Evolutionary conservation across 331 rosid genomes (phyloP), one percentile per base, ranked within the genome.

Genomic region (Acacia concinna): DNA sequence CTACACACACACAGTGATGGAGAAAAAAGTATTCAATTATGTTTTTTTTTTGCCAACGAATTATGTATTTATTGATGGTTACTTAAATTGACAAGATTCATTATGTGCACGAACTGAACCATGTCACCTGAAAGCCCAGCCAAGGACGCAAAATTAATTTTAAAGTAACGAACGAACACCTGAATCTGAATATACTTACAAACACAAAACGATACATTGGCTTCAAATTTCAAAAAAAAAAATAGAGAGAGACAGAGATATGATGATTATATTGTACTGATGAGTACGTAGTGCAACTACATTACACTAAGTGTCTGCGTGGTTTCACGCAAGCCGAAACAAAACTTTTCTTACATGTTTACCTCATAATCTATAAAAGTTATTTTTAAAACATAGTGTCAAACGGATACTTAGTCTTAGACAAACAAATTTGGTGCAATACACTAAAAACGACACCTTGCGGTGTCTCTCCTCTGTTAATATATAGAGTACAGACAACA

Each of bases 51-150:
- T n/a, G n/a, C n/a, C n/a, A n/a, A n/a, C n/a, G n/a, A n/a, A n/a
- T n/a, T n/a, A n/a, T n/a, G n/a, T n/a, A 64, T 52, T 56, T 57
- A 32, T 8, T 10, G 27, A n/a, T 10, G 44, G 6, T 69, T 13
- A 41, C 7, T 46, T 5, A 71, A 71, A 46, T 28, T 4, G 43
- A n/a, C 30, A 63, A 84, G n/a, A 77, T 63, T 35, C 68, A 75
- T 34, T 21, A 43, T 47, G 21, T 59, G 11, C 74, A 57, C 32
- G 15, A 20, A 31, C 15, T 20, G 15, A 20, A 31, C 15, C 5
- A 47, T 47, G 67, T 68, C 59, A 69, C 78, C 73, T 37, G 28
- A 47, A 62, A 20, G 57, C 49, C 12, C 9, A 49, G 10, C 9
- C 21, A 30, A 60, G 0, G 66, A 27, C 66, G 15, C n/a, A 15